Base-by-base conservation (phyloP, 2,329 filamentous ascomycete species). In the Chlorencoelia australis region DNA sequence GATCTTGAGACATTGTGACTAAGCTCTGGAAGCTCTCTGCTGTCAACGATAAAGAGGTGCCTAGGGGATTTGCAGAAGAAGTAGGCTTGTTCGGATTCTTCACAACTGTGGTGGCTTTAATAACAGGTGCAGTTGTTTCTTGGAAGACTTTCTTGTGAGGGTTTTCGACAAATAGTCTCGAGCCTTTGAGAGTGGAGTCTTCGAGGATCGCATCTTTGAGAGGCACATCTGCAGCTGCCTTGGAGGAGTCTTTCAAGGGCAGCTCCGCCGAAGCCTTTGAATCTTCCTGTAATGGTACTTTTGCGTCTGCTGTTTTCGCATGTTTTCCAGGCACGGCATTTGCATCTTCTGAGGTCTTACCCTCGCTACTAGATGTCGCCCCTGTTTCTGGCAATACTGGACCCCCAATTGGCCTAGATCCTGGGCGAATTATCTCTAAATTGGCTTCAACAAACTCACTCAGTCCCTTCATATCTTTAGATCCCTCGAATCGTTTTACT, bases 1-100 rank as follows among this genome's bases (percentile, higher is more conserved):
- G 81, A 45, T 96, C 87, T 45, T 83, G 76, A 0, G 86, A 87
- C 57, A 79, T 82, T 3, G 86, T 94, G 30, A 98, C 88, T 24
- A 81, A 67, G 40, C 74, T 77, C 57, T 93, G 81, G 65, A 98
- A 98, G 45, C 69, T 84, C 55, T 95, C 87, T 0, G 83, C 79
- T 2, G 78, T 87, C 35, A 98, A 69, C 5, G 78, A 62, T 21
- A 86, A 68, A 5, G 86, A 93, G 11, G 71, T 66, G 5, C 91
- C 91, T 26, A 79, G 69, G 4, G 75, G 72, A 48, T 98, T 96
- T 15, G 82, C 75, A 7, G 69, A 73, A 13, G 64, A 58, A 18
- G 66, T 61, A 7, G 68, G 65, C 43, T 69, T 69, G 27, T 66
- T 59, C 13, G 60, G 56, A 34, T 57, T 52, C 48, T 69, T 67